These are phyloP conservation scores for Ophiocordyceps camponoti-floridani DNA, from an alignment of 2,329 filamentous ascomycete species.

Conservation along the genomic window DNA sequence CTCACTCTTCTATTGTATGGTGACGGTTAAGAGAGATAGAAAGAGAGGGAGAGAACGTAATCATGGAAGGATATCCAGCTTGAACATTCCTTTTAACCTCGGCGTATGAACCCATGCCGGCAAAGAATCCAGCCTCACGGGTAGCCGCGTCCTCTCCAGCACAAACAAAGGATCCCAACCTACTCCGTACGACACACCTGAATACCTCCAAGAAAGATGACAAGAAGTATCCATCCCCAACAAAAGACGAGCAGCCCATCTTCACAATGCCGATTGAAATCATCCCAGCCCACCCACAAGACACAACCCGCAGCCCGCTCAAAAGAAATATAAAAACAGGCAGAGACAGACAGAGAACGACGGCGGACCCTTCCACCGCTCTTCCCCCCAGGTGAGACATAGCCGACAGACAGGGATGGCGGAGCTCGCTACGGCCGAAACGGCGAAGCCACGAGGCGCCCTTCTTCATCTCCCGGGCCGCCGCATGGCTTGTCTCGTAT, in stretches of 20 bases:
- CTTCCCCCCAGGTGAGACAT: not conserved
- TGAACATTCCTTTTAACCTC: no score
- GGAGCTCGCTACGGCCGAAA: not conserved
- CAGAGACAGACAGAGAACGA: not conserved
- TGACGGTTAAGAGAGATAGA: not conserved
- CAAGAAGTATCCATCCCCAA: no score
- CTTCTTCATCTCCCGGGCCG: not conserved
- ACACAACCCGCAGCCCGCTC: no score
- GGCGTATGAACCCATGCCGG: no score
- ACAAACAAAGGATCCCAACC: no score
- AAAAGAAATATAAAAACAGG: not conserved
- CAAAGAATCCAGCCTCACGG: no score
- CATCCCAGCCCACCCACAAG: no score
- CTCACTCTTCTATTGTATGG: not conserved
- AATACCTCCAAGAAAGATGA: no score
- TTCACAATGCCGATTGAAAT: no score
- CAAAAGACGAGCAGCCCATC: no score
- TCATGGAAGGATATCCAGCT: not conserved
- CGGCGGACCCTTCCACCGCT: not conserved
- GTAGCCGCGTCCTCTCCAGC: no score
- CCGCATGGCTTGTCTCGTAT: not conserved
- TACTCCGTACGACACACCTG: no score
- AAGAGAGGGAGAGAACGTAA: not conserved
- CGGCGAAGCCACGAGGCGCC: not conserved
- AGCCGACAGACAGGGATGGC: not conserved